Conservation (phyloP, 2,329 filamentous ascomycete genomes). For the Rosellinia necatrix region DNA sequence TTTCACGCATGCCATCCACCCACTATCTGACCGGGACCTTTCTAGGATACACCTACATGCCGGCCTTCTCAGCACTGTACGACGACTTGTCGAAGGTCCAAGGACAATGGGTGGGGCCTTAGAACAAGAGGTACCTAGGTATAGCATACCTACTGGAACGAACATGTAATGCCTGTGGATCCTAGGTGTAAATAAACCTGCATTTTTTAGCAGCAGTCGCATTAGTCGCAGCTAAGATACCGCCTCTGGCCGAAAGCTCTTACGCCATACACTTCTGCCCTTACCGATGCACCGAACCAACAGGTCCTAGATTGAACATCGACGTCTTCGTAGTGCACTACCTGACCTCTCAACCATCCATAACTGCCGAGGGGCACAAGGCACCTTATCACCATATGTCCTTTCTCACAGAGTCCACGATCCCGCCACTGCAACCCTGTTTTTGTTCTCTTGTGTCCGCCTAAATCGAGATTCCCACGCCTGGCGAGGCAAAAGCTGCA, state of each 20-base stretch:
- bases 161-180: slow-evolving; percentile 15
- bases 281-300: slow-evolving; percentile 6
- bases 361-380: background rate
- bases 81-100: no score
- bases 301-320: slow-evolving; percentile 5
- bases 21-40: no score
- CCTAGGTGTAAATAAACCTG: slow-evolving; percentile 23
- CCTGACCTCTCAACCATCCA: background rate
- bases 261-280: slow-evolving; percentile 18
- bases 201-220: slow-evolving; percentile 24
- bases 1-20: no score
- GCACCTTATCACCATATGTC: slow-evolving; percentile 8
- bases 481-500: slow-evolving; percentile 1
- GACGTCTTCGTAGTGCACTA: background rate
- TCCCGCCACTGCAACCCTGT: background rate
- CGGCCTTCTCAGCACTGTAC: no score
- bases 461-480: slow-evolving; percentile 1
- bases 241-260: slow-evolving; percentile 6
- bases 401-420: slow-evolving; percentile 3
- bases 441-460: background rate
- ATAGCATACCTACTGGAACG: no score
- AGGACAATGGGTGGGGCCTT: no score
- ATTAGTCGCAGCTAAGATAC: slow-evolving; percentile 25
- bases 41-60: no score
- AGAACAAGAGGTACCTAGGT: no score